Evolutionary conservation across 2,329 filamentous ascomycete species (phyloP).

Genomic region (Colletotrichum paranaense): DNA sequence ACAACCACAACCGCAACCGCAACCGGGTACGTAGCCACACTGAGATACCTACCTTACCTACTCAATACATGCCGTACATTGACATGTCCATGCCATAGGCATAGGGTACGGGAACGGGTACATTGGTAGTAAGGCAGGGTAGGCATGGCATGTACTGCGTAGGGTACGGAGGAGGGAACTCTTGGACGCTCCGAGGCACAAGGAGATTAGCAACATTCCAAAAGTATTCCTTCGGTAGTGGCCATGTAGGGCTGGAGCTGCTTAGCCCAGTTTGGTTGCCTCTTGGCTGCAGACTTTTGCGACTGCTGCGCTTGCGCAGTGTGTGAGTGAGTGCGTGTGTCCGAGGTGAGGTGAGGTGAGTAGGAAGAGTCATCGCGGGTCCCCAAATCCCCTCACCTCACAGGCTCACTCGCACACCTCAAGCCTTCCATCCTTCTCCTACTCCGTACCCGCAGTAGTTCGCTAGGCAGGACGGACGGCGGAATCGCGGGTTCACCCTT

Average conservation of each 20-base stretch:
- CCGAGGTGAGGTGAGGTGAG: neutral
- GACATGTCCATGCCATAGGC: no score
- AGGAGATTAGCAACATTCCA: constrained; percentile 32
- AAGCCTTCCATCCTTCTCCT: no score
- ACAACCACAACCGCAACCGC: no score
- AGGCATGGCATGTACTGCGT: no score
- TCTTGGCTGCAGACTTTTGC: constrained; percentile 14
- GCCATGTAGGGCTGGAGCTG: constrained; percentile 29
- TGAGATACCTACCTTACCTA: no score
- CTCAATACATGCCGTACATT: no score
- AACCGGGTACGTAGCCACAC: no score
- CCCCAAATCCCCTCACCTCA: neutral
- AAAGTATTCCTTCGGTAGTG: constrained; percentile 28
- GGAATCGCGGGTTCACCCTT: constrained; percentile 10
- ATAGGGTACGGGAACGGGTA: no score
- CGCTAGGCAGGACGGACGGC: constrained; percentile 15
- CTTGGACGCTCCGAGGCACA: constrained; percentile 3
- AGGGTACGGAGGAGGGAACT: neutral
- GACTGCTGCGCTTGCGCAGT: neutral
- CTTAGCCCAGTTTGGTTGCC: neutral
- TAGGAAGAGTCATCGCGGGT: constrained; percentile 19
- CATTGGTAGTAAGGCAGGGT: no score
- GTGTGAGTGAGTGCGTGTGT: neutral
- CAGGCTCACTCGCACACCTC: no score
- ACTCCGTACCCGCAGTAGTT: constrained; percentile 3